Evolutionary conservation across 148 eudicot genomes (phyloP).

Genomic region (Fagopyrum homotropicum): DNA sequence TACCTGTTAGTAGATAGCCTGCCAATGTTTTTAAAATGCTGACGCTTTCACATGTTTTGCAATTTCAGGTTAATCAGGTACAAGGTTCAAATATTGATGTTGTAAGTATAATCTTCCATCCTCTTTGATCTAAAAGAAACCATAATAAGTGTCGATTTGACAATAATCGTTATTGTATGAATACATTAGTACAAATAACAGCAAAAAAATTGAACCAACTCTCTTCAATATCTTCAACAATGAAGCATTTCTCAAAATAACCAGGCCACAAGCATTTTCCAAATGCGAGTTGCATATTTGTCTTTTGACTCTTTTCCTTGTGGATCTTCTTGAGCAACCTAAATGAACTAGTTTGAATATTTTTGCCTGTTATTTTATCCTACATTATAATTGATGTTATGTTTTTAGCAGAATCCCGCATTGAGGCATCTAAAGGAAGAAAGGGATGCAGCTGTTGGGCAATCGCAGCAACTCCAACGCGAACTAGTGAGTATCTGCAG

Average conservation of each 20-base stretch:
- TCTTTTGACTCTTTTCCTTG: not conserved
- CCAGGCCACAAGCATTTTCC: not conserved
- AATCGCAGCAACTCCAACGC: constrained; percentile 57
- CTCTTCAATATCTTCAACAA: not conserved
- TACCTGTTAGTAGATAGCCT: not conserved
- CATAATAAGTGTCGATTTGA: not conserved
- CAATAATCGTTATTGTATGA: not conserved
- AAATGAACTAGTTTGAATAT: not conserved
- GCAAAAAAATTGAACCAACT: not conserved
- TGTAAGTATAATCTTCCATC: not conserved
- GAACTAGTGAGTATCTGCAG: constrained; percentile 46
- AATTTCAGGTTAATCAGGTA: not conserved
- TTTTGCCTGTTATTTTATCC: not conserved
- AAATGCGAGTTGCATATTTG: not conserved
- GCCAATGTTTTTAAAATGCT: not conserved
- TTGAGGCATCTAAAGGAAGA: constrained; percentile 56
- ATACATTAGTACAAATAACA: not conserved
- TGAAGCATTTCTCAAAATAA: not conserved
- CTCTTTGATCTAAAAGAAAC: not conserved
- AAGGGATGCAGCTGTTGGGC: constrained; percentile 62
- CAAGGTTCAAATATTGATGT: constrained; percentile 2
- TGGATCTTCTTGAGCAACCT: not conserved
- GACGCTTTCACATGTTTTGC: not conserved
- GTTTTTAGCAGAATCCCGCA: constrained; percentile 28
- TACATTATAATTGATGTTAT: not conserved